Percentiles rank a stretch among this genome's conserved stretches.
Evolutionary conservation across 805 yeast species (phyloP).

Genomic region (Ogataea methanolica): DNA sequence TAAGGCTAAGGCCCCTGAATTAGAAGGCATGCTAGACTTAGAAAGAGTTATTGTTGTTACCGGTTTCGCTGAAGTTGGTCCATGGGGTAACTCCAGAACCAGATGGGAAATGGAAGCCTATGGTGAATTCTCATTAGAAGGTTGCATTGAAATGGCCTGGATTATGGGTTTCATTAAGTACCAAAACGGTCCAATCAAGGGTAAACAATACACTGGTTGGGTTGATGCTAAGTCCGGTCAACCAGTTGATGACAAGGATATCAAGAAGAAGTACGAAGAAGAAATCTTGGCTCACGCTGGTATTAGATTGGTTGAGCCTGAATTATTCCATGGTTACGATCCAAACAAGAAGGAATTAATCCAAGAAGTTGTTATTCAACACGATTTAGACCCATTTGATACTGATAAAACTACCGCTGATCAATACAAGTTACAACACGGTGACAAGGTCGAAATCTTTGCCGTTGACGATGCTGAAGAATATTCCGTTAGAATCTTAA

Average conservation of each 20-base stretch:
- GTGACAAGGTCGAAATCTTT: conserved; percentile 87
- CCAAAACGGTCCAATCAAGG: conserved; percentile 86
- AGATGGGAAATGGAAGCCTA: conserved; percentile 99
- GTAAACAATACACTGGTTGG: conserved; percentile 95
- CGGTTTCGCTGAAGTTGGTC: conserved; percentile 98
- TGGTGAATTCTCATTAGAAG: conserved; percentile 95
- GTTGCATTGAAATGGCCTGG: conserved; percentile 99
- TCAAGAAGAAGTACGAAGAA: conserved; percentile 87
- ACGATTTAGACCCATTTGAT: conserved; percentile 94
- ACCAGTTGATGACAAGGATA: conserved; percentile 93
- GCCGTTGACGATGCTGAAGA: conserved; percentile 88
- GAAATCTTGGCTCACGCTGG: conserved; percentile 90
- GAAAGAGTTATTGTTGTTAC: conserved; percentile 92
- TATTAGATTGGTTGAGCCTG: conserved; percentile 95
- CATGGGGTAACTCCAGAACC: conserved; percentile 99
- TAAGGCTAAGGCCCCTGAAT: conserved; percentile 61
- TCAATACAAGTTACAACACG: conserved; percentile 91
- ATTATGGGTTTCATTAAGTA: conserved; percentile 97
- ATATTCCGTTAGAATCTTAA: conserved; percentile 81
- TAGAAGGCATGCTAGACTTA: conserved; percentile 88
- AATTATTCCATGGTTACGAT: conserved; percentile 87
- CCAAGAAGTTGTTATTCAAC: conserved; percentile 95
- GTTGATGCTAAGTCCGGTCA: conserved; percentile 88
- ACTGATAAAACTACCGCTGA: conserved; percentile 93
- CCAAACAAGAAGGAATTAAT: conserved; percentile 89